Evolutionary conservation across 768 basidiomycete genomes (phyloP), one percentile per base, ranked within the genome.

Genomic region (Naganishia vishniacii): DNA sequence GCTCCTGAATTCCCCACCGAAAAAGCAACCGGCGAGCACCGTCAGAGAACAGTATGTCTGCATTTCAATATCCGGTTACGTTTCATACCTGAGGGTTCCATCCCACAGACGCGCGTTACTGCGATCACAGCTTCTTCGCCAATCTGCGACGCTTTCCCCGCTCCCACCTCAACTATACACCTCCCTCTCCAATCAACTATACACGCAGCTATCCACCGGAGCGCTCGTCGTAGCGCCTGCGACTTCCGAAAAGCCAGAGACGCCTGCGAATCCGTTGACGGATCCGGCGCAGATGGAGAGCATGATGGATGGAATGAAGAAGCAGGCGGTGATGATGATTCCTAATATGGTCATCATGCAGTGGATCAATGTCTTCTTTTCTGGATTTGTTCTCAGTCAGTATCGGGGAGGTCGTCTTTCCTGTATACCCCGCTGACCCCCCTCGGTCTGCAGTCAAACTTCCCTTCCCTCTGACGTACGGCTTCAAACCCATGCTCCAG

Each of bases 281-380:
- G 94, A 97, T 80, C 90, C 91, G 8, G 84, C 84, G 53, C 86
- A 87, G 47, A 94, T 98, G 91, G 94, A 97, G 69, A 89, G 89
- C 41, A 93, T 97, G 91, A 94, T 97, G 92, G 84, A 91, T 12
- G 90, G 90, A 37, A 89, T 99, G 87, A 97, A 97, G 82, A 97
- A 94, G 20, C 95, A 99, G 78, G 91, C 90, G 83, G 91, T 97
- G 51, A 93, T 95, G 89, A 97, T 98, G 89, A 72, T 78, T 4
- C 77, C 77, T 1, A 78, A 98, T 79, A 97, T 97, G 88, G 83
- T 95, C 65, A 91, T 98, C 70, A 98, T 98, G 94, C 93, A 92
- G 58, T 98, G 94, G 89, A 97, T 99, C 79, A 97, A 92, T 78
- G 91, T 93, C 78, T 99, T 99, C 85, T 99, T 98, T 80, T 88